Base-by-base conservation (phyloP, 257 asterid genomes). In the Perilla frutescens region DNA sequence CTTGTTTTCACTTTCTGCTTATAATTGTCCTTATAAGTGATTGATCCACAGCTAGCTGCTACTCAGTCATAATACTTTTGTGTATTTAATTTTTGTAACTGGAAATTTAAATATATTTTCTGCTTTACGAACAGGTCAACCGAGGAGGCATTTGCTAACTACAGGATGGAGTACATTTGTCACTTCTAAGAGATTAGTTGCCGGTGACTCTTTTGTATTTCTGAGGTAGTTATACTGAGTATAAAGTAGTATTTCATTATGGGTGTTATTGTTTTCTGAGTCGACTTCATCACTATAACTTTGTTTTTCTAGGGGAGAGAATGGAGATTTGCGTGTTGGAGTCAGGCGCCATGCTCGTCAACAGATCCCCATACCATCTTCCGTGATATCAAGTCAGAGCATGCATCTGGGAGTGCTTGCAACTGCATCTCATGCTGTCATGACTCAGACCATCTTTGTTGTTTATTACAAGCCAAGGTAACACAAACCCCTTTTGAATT, bases 111-210 rank as follows among this genome's bases (percentile, higher is more conserved):
- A 58, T 66, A 12, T 55, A 14, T 31, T 43, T 56, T 34, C 51
- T 62, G 44, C 26, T 48, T 70, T 3, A 61, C 39, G 40, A 72
- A 66, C 84, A 90, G 96, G 96, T 66, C 96, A 90, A 79, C 96
- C 96, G 55, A 85, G 91, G 74, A 88, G 96, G 82, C 96, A 90
- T 77, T 82, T 90, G 84, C 91, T 90, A 43, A 90, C 96, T 14
- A 90, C 96, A 5, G 96, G 96, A 29, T 90, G 96, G 96, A 90
- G 96, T 77, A 84, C 91, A 6, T 90, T 88, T 73, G 96, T 88
- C 26, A 87, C 91, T 55, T 87, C 93, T 2, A 90, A 90, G 84
- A 80, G 88, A 84, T 80, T 90, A 82, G 90, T 81, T 20, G 90
- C 96, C 31, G 91, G 96, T 8, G 96, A 90, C 74, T 85, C 93